Conservation (phyloP, 2,329 filamentous ascomycete genomes). For the Alternaria sp. region DNA sequence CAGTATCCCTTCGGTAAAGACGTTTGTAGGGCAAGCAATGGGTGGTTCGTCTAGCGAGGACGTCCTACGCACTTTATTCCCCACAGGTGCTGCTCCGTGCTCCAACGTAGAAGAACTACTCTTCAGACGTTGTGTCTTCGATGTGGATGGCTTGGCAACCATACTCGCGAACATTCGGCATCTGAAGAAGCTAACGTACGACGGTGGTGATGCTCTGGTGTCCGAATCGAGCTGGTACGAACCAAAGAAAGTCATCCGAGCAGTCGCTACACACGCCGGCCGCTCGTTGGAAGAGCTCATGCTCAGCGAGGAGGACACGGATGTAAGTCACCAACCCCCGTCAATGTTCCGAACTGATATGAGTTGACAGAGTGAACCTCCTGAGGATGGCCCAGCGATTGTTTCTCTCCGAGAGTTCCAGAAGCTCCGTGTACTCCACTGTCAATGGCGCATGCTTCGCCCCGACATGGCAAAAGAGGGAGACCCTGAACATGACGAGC, state of each 20-base stretch:
- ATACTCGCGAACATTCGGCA: slow-evolving; percentile 10
- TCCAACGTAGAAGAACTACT: slow-evolving; percentile 20
- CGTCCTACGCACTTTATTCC: not conserved
- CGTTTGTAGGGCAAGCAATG: slow-evolving; percentile 17
- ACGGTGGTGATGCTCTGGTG: slow-evolving; percentile 5
- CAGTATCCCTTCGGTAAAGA: slow-evolving; percentile 18
- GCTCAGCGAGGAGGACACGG: not conserved
- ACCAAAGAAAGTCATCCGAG: slow-evolving; percentile 12
- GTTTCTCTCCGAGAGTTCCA: not conserved
- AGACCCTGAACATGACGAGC: not conserved
- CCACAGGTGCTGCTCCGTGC: not conserved
- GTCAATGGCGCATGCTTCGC: not conserved
- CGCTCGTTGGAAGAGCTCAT: slow-evolving; percentile 13
- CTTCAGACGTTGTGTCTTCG: slow-evolving; percentile 11
- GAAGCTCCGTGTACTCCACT: not conserved
- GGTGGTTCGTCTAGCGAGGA: slow-evolving; percentile 2
- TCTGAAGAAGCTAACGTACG: slow-evolving; percentile 18
- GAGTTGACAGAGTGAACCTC: not conserved
- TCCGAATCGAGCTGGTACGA: not conserved
- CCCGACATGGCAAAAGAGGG: not conserved
- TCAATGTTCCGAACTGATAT: not conserved
- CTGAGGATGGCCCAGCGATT: not conserved
- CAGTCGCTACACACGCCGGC: slow-evolving; percentile 3
- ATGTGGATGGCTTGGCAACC: not conserved
- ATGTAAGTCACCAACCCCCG: not conserved